Evolutionary conservation across 306 rosid genomes (phyloP), one percentile per base, ranked within the genome.

Genomic region (Quercus parvula): DNA sequence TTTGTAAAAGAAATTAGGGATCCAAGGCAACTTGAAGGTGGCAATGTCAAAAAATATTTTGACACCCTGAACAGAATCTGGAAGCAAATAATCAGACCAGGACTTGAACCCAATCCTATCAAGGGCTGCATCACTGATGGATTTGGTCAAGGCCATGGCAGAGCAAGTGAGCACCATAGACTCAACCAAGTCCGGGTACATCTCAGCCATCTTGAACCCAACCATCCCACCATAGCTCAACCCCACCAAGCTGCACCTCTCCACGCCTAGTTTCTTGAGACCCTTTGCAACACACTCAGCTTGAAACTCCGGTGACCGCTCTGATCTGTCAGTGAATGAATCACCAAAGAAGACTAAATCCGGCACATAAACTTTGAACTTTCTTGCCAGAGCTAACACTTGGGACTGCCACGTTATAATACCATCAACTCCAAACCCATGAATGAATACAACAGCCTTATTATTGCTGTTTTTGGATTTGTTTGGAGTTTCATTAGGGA

Each of bases 161-260:
- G 84, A 73, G 69, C 80, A 9, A 38, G 73, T 81, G n/a, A 73
- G 79, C 57, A 86, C 87, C 83, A 86, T 59, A 3, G 87, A 64
- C 59, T 44, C 76, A 61, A 86, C 86, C 80, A 86, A 46, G n/a
- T 78, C 63, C 0, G 87, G 90, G 56, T 55, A 81, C 73, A 73
- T 17, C 78, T 77, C 66, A 1, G 84, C 86, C 90, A 87, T 30
- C 63, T 74, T 81, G 46, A 84, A 84, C 70, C 86, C 90, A 19
- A 84, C 86, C 81, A 87, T 83, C 5, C 82, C 88, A 14, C 90
- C 86, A 44, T 83, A 86, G 81, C 89, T 83, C 5, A 75, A 22
- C 44, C 84, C 84, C 2, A 84, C 87, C 59, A 83, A 56, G 24
- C 71, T 75, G 67, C 81, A 86, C 77, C 41, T 70, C 38, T 87